Evolutionary conservation across 2,329 filamentous ascomycete species (phyloP).

Genomic region (Fusarium heterosporum): DNA sequence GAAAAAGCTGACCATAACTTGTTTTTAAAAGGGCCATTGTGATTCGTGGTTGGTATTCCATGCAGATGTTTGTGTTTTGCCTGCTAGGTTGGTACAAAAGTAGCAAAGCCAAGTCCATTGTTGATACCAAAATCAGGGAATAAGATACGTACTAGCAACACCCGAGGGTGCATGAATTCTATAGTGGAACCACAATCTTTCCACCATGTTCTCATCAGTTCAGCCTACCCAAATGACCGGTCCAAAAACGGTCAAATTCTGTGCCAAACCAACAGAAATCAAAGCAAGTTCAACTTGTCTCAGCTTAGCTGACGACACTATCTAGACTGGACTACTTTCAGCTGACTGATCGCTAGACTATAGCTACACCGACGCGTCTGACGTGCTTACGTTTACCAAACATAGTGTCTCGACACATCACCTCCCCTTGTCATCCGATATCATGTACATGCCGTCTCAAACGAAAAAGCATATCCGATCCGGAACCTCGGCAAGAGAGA

Average conservation of each 20-base stretch:
- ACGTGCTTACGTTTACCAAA: not conserved
- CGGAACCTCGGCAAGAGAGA: too few relatives aligned
- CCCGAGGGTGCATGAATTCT: not conserved
- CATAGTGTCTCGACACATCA: not conserved
- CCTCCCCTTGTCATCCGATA: not conserved
- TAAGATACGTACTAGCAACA: not conserved
- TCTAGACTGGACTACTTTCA: not conserved
- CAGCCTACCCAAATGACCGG: constrained; percentile 1
- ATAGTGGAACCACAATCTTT: not conserved
- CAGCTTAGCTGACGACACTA: not conserved
- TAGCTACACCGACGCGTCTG: not conserved
- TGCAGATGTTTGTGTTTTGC: not conserved
- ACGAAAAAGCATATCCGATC: too few relatives aligned
- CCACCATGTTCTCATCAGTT: constrained; percentile 4
- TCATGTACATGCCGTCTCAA: too few relatives aligned
- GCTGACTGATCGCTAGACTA: not conserved
- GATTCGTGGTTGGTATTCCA: not conserved
- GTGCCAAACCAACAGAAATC: not conserved
- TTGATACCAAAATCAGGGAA: not conserved
- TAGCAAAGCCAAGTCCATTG: constrained; percentile 14
- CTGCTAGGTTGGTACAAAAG: not conserved
- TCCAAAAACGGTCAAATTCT: not conserved
- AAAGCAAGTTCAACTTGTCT: not conserved
- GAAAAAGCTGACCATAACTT: constrained; percentile 40
- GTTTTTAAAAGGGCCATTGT: constrained; percentile 35